These are phyloP conservation scores for Phytopythium aichiense DNA, from an alignment of 352 stramenopile species.

Conservation along the genomic window DNA sequence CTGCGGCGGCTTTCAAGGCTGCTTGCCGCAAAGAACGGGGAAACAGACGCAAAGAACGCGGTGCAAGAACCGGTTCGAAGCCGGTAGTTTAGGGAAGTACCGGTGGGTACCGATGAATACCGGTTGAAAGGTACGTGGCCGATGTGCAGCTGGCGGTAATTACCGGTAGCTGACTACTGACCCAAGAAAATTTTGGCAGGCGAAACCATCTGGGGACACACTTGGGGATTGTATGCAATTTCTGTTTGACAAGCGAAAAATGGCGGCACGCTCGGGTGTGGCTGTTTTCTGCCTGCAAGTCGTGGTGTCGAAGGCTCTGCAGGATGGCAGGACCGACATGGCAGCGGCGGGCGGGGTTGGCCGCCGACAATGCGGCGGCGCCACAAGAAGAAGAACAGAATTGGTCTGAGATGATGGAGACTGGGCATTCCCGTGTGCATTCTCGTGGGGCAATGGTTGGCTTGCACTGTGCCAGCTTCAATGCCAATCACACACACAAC, in stretches of 20 bases:
- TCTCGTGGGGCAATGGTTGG: background rate
- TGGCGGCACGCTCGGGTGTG: too few relatives aligned
- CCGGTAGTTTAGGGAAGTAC: background rate
- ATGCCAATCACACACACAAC: background rate
- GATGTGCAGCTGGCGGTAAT: too few relatives aligned
- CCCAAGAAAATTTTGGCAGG: background rate
- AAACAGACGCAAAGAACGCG: constrained; percentile 6
- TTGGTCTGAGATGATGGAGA: background rate
- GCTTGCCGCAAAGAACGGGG: background rate
- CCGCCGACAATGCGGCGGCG: background rate
- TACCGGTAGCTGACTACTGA: too few relatives aligned
- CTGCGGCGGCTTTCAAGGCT: background rate
- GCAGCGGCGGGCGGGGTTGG: too few relatives aligned
- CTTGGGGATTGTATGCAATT: too few relatives aligned
- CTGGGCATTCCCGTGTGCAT: too few relatives aligned
- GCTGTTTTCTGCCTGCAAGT: too few relatives aligned
- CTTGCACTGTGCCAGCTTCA: background rate
- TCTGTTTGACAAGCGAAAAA: too few relatives aligned
- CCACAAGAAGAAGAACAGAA: background rate
- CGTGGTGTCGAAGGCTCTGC: too few relatives aligned
- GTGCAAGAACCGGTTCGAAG: background rate
- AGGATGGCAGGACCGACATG: too few relatives aligned
- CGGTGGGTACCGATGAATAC: background rate
- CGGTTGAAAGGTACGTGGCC: too few relatives aligned
- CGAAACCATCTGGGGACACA: too few relatives aligned